Percentiles rank a stretch among this genome's conserved stretches.
Evolutionary conservation across 2,329 filamentous ascomycete species (phyloP).

Genomic region (Lachnellula suecica): DNA sequence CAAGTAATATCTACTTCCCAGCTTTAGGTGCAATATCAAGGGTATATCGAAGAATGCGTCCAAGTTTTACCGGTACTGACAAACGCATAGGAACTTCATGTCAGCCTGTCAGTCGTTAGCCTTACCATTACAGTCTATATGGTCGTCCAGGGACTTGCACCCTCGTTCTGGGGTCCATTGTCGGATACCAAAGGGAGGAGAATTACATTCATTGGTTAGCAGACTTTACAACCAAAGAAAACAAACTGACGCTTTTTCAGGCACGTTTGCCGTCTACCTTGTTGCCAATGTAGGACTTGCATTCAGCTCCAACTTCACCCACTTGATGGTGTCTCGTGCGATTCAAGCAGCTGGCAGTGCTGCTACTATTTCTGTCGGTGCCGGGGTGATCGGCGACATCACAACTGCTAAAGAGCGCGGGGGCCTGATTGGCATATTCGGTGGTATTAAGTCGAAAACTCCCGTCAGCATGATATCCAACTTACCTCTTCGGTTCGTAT

Average conservation of each 20-base stretch:
- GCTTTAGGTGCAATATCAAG: neutral
- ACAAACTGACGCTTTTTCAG: too few relatives aligned
- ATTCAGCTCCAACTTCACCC: constrained; percentile 45
- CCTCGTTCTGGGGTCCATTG: constrained; percentile 53
- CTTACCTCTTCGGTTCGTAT: constrained; percentile 34
- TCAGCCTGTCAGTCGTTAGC: neutral
- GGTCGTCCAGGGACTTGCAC: constrained; percentile 52
- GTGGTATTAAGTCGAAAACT: too few relatives aligned
- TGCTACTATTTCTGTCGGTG: constrained; percentile 57
- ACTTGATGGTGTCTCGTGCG: constrained; percentile 53
- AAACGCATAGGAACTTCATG: too few relatives aligned
- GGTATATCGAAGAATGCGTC: too few relatives aligned
- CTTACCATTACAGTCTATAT: neutral
- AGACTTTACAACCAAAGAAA: too few relatives aligned
- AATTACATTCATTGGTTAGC: constrained; percentile 50
- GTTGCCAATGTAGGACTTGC: constrained; percentile 54
- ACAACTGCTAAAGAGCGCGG: constrained; percentile 58
- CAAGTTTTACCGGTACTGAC: too few relatives aligned
- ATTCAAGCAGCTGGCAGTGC: constrained; percentile 60
- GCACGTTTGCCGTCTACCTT: constrained; percentile 56
- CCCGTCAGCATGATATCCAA: too few relatives aligned
- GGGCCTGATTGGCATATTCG: too few relatives aligned
- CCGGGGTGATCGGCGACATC: constrained; percentile 63
- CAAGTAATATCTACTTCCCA: neutral
- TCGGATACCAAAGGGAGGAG: constrained; percentile 54